These are phyloP conservation scores for Iberis pinnata DNA, from an alignment of 345 rosid genomes.

Conservation along the genomic window DNA sequence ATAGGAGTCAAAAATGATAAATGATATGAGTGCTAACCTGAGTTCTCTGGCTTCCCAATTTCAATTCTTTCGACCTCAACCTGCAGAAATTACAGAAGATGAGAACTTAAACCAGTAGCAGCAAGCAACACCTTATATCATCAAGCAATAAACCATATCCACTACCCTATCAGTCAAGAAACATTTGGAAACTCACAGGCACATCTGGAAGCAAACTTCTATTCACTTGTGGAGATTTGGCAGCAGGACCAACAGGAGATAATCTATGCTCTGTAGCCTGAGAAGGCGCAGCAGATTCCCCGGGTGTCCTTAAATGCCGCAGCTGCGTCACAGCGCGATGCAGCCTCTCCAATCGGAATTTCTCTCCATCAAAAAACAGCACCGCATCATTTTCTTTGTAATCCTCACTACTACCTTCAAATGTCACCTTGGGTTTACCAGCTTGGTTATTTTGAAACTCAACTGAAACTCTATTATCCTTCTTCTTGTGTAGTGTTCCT, in stretches of 20 bases:
- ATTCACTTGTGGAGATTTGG: conserved; percentile 37
- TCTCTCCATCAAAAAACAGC: conserved; percentile 67
- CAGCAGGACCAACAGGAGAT: conserved; percentile 49
- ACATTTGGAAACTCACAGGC: conserved; percentile 35
- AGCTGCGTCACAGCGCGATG: conserved; percentile 83
- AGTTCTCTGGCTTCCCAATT: conserved; percentile 37
- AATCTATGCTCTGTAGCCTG: conserved; percentile 34
- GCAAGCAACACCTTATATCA: not conserved
- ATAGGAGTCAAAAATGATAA: not conserved
- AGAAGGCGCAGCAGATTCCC: conserved; percentile 54
- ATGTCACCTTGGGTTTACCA: conserved; percentile 72
- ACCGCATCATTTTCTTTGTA: conserved; percentile 75
- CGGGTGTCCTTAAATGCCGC: conserved; percentile 55
- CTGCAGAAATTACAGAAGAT: conserved; percentile 21
- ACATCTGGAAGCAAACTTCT: conserved; percentile 40
- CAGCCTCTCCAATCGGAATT: conserved; percentile 62
- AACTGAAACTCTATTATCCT: conserved; percentile 66
- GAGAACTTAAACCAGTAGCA: conserved; percentile 1
- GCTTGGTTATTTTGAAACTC: conserved; percentile 79
- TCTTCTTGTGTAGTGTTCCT: conserved; percentile 61
- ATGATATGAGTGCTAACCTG: conserved; percentile 22
- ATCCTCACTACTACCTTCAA: conserved; percentile 82
- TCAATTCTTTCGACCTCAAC: conserved; percentile 82
- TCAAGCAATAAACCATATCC: not conserved
- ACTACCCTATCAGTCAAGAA: not conserved